Conservation (phyloP, 768 basidiomycete species). For the Lactifluus subvellereus region DNA sequence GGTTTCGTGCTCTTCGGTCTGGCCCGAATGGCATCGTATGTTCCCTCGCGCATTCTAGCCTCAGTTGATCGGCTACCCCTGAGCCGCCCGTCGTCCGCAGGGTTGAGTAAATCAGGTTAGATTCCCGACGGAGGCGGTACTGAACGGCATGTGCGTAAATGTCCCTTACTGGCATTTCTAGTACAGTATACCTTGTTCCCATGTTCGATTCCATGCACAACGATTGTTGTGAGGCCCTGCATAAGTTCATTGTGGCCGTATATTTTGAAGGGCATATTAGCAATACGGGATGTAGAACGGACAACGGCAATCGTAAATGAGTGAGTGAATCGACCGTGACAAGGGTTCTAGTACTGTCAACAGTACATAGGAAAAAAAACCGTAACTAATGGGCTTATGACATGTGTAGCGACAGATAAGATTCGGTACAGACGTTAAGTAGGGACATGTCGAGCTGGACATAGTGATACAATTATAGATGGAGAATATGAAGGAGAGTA, state of each 20-base stretch:
- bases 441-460: constrained; percentile 32
- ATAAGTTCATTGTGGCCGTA: neutral
- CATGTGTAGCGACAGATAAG: neutral
- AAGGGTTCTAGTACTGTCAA: neutral
- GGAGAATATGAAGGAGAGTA: constrained; percentile 37
- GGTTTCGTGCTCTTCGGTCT: too few relatives aligned
- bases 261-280: neutral
- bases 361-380: neutral
- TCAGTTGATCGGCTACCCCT: neutral
- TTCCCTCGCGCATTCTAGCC: too few relatives aligned
- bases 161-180: neutral
- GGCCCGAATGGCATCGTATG: too few relatives aligned
- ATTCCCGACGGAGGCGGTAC: neutral
- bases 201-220: neutral
- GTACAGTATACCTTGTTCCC: neutral
- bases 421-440: neutral
- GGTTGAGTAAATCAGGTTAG: neutral
- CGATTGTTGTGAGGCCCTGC: neutral
- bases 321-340: neutral
- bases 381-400: neutral
- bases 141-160: neutral
- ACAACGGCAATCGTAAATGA: neutral
- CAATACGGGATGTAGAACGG: neutral
- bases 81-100: neutral
- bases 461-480: constrained; percentile 37